phyloP scores from a whole-genome alignment of 2,329 filamentous ascomycete species.

The Fusarium papillatum region DNA sequence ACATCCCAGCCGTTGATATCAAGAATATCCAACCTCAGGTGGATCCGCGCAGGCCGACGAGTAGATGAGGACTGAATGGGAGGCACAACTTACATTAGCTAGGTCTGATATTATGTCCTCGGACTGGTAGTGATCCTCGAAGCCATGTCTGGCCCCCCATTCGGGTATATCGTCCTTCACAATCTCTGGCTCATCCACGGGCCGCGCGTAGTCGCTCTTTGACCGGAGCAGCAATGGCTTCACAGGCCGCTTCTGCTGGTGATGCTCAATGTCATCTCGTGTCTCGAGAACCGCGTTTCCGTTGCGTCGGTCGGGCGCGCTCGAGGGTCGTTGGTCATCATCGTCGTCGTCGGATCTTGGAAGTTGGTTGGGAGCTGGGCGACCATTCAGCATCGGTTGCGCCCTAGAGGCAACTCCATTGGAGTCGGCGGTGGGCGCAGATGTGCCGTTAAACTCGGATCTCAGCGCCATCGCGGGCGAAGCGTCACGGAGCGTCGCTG shows the following conservation, averaged over 20 bases:
- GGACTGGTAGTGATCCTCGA: slow-evolving; percentile 92
- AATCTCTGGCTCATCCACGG: slow-evolving; percentile 56
- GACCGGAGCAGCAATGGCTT: slow-evolving; percentile 69
- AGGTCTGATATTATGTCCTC: slow-evolving; percentile 90
- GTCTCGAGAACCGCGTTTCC: slow-evolving; percentile 42
- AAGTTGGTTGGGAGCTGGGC: slow-evolving; percentile 45
- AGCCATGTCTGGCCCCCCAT: slow-evolving; percentile 83
- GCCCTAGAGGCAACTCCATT: slow-evolving; percentile 43
- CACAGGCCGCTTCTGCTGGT: slow-evolving; percentile 52
- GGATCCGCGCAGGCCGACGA: slow-evolving; percentile 25
- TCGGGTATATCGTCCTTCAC: slow-evolving; percentile 62
- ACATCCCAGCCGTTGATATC: slow-evolving; percentile 10
- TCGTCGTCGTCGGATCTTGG: slow-evolving; percentile 42
- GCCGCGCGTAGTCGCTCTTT: slow-evolving; percentile 67
- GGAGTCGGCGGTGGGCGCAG: slow-evolving; percentile 41
- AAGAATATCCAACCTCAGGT: slow-evolving; percentile 51
- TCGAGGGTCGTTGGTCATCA: slow-evolving; percentile 58
- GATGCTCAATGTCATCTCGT: slow-evolving; percentile 50
- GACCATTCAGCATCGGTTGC: slow-evolving; percentile 45
- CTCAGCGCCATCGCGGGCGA: slow-evolving; percentile 49
- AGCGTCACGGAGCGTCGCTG: slow-evolving; percentile 37
- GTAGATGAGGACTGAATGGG: slow-evolving; percentile 27
- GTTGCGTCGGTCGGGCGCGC: slow-evolving; percentile 59
- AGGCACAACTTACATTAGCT: slow-evolving; percentile 74
- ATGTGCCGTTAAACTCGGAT: slow-evolving; percentile 49